These are phyloP conservation scores for Macadamia tetraphylla DNA, from an alignment of 164 flowering plant species.

Conservation along the genomic window DNA sequence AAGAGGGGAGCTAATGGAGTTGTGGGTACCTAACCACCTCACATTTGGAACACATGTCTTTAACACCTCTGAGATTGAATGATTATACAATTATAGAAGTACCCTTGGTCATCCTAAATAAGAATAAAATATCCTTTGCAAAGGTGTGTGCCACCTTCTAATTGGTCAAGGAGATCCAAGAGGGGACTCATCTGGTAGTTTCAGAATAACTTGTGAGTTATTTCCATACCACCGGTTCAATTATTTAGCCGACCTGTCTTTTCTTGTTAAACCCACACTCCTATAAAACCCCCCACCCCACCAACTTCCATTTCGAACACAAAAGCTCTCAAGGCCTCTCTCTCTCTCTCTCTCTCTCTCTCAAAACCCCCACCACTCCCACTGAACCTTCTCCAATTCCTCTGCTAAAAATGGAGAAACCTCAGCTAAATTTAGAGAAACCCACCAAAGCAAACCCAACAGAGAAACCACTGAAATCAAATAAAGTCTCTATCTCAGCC, in stretches of 20 bases:
- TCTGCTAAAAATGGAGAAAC: constrained; percentile 6
- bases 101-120: too few relatives aligned
- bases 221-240: background rate
- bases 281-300: constrained; percentile 18
- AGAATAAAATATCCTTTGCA: too few relatives aligned
- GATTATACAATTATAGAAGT: too few relatives aligned
- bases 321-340: background rate
- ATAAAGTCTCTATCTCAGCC: constrained; percentile 29
- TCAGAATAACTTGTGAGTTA: background rate
- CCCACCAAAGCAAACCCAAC: background rate
- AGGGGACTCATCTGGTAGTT: background rate
- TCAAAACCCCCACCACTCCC: background rate
- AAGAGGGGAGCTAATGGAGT: too few relatives aligned
- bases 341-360: background rate
- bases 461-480: constrained; percentile 11
- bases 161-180: too few relatives aligned
- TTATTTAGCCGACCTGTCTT: background rate
- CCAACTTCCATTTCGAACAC: background rate
- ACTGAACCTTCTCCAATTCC: background rate
- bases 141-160: too few relatives aligned
- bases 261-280: background rate
- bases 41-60: too few relatives aligned
- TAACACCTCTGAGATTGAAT: too few relatives aligned
- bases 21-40: too few relatives aligned
- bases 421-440: background rate